Evolutionary conservation across 495 filamentous ascomycete genomes (phyloP), one percentile per base, ranked within the genome.

Genomic region (Penicillium silybi): DNA sequence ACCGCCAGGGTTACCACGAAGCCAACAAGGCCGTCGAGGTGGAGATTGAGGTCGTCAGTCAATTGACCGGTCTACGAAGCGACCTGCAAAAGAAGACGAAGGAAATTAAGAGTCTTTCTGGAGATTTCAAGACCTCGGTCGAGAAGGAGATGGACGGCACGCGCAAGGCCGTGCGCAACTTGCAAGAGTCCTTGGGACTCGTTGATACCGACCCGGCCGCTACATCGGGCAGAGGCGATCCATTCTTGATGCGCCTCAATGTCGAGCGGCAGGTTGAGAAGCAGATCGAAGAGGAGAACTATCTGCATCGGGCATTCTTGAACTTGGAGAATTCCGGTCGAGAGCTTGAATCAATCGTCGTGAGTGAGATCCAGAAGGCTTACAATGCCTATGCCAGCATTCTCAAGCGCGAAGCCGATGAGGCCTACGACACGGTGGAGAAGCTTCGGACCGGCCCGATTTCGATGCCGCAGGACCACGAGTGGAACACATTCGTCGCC

Each of bases 251-350:
- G 56, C 85, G 85, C 45, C 73, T 97, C 29, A 80, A 79, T 35
- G 92, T 95, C 0, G 92, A 97, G 66, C 81, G 85, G 23, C 90
- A 96, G 68, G 74, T 98, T 19, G 92, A 92, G 61, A 86, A 80
- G 58, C 93, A 97, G 63, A 85, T 98, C 39, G 90, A 96, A 63
- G 93, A 98, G 61, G 93, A 98, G 68, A 98, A 97, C 59, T 97
- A 97, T 60, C 64, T 97, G 37, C 93, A 97, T 63, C 80, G 91
- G 74, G 93, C 93, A 16, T 97, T 92, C 64, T 73, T 96, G 51
- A 98, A 98, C 64, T 76, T 98, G 22, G 95, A 98, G 74, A 86
- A 82, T 62, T 97, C 95, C 17, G 93, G 93, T 13, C 85, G 91
- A 46, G 93, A 98, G 66, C 77, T 98, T 2, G 93, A 98, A 68